Conservation (phyloP, 148 eudicot genomes). For the Rhododendron ferrugineum region DNA sequence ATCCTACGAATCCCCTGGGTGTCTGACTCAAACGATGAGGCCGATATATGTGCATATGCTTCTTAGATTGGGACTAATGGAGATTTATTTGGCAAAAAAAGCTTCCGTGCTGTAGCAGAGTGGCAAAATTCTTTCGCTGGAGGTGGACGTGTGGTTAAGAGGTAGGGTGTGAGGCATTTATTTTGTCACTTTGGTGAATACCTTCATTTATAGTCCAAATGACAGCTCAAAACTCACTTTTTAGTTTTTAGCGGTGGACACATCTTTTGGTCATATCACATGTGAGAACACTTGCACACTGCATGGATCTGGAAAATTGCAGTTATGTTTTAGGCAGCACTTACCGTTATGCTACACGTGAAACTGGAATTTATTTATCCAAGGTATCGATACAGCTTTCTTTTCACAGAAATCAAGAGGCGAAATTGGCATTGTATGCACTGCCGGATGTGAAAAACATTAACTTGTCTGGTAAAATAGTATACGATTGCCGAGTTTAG, state of each 20-base stretch:
- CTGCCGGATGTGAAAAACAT: neutral
- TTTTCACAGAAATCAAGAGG: neutral
- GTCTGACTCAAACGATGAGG: neutral
- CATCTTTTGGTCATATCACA: neutral
- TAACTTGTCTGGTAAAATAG: neutral
- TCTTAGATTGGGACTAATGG: neutral
- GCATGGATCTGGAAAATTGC: neutral
- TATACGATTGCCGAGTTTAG: neutral
- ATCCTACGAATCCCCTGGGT: neutral
- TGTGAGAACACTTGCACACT: neutral
- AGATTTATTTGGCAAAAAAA: neutral
- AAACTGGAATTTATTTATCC: neutral
- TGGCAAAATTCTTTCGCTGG: neutral
- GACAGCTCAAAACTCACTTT: neutral
- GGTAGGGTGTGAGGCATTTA: neutral
- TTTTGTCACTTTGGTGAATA: neutral
- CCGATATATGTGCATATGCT: neutral
- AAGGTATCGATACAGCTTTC: neutral
- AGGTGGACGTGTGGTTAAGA: neutral
- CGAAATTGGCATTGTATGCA: neutral
- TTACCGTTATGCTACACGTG: neutral
- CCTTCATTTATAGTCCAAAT: neutral
- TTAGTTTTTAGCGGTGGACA: neutral
- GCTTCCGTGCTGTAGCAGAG: neutral
- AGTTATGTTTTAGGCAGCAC: neutral